These are phyloP conservation scores for Coniochaeta pulveracea DNA, from an alignment of 2,329 filamentous ascomycete genomes.

Conservation along the genomic window DNA sequence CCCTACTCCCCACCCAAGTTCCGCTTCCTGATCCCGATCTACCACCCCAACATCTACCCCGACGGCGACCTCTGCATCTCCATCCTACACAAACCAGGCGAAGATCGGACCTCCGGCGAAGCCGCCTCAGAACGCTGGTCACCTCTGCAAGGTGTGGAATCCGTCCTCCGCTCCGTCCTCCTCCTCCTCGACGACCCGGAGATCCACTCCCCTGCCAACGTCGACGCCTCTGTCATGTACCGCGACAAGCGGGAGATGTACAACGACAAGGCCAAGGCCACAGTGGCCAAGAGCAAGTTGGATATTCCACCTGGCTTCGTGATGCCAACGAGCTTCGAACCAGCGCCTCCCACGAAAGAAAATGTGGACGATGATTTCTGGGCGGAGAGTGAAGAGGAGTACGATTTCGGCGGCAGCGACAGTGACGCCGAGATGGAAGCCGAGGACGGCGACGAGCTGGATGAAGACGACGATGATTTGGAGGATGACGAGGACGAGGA, in stretches of 20 bases:
- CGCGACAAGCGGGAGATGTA: slow-evolving; percentile 63
- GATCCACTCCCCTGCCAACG: slow-evolving; percentile 86
- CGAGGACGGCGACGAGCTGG: slow-evolving; percentile 50
- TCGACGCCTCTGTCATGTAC: slow-evolving; percentile 81
- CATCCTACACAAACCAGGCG: slow-evolving; percentile 84
- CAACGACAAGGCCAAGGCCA: slow-evolving; percentile 54
- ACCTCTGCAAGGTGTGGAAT: slow-evolving; percentile 86
- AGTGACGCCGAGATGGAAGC: slow-evolving; percentile 37
- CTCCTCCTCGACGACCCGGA: slow-evolving; percentile 90
- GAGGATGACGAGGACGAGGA: slow-evolving; percentile 43
- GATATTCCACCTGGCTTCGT: slow-evolving; percentile 71
- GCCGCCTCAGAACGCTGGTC: slow-evolving; percentile 86
- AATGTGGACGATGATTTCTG: slow-evolving; percentile 75
- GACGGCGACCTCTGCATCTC: slow-evolving; percentile 93
- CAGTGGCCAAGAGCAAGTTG: slow-evolving; percentile 61
- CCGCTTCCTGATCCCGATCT: slow-evolving; percentile 67
- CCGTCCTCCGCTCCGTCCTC: slow-evolving; percentile 84
- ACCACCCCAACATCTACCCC: slow-evolving; percentile 87
- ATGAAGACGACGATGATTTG: slow-evolving; percentile 46
- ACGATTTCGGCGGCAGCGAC: slow-evolving; percentile 69
- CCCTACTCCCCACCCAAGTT: slow-evolving; percentile 84
- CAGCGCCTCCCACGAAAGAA: slow-evolving; percentile 45
- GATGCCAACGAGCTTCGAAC: slow-evolving; percentile 68
- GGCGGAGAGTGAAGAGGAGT: slow-evolving; percentile 64
- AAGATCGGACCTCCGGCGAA: slow-evolving; percentile 88